Base-by-base conservation (phyloP, 2,329 filamentous ascomycete genomes). In the Aspergillus neotritici region DNA sequence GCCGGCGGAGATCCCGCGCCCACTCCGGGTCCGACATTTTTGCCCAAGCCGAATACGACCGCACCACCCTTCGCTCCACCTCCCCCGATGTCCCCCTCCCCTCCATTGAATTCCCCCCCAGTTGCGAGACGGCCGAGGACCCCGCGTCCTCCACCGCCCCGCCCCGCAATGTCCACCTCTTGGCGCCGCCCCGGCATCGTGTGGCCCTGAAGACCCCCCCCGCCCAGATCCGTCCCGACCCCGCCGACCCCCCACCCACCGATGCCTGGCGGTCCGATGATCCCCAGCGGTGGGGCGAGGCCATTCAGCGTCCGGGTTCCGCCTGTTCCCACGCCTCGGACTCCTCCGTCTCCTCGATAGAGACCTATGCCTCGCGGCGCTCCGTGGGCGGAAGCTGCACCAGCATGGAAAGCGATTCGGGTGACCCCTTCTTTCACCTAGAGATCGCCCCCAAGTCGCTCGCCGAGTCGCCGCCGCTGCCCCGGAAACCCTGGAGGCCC, bases 291-390 rank as follows among this genome's bases (percentile, higher is more conserved):
- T 52, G 52, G 52, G 71, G 67, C 25, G 67, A 72, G 37, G 62
- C 64, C 15, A 73, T 80, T 38, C 68, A 69, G 53, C 73, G 80
- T 34, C 76, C 80, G 4, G 69, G 71, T 5, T 83, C 80, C 3
- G 72, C 76, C 4, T 77, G 74, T 53, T 82, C 79, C 2, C 72
- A 74, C 43, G 70, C 76, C 34, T 83, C 80, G 3, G 76, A 83
- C 56, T 83, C 80, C 1, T 83, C 80, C 3, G 62, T 77, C 13
- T 80, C 78, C 10, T 83, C 80, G 0, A 70, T 72, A 38, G 76
- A 75, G 52, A 82, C 77, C 15, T 71, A 73, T 38, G 68, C 71
- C 12, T 79, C 78, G 3, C 74, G 74, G 46, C 72, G 72, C n/a
- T 80, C 78, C 5, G 65, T 78, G 53, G 72, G 77, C 44, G 77